These are phyloP conservation scores for Populus hybrid DNA, from an alignment of 441 rosid genomes.

Conservation along the genomic window DNA sequence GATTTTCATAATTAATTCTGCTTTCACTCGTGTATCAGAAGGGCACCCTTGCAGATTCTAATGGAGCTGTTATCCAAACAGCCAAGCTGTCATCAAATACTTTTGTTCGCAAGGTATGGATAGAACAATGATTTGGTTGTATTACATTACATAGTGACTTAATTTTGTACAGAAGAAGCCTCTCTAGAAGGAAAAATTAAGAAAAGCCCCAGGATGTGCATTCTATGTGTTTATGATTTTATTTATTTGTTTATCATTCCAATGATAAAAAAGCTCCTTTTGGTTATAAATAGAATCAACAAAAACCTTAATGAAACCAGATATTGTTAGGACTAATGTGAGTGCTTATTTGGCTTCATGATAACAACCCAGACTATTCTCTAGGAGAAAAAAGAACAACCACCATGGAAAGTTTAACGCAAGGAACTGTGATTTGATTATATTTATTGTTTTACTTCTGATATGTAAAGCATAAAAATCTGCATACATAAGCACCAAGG, in stretches of 20 bases:
- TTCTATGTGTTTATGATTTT: neutral
- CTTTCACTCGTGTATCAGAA: slow-evolving; percentile 28
- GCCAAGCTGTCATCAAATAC: slow-evolving; percentile 53
- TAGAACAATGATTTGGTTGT: neutral
- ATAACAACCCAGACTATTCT: neutral
- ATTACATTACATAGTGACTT: neutral
- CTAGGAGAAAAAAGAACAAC: neutral
- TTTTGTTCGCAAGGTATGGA: slow-evolving; percentile 71
- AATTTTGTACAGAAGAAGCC: slow-evolving; percentile 11
- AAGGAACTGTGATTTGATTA: neutral
- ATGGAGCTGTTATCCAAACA: slow-evolving; percentile 34
- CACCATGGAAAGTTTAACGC: neutral
- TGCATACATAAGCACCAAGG: neutral
- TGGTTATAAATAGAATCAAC: neutral
- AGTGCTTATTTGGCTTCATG: neutral
- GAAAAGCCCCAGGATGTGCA: neutral
- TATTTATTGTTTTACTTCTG: neutral
- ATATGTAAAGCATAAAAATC: neutral
- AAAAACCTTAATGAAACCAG: neutral
- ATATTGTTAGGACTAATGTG: neutral
- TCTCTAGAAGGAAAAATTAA: neutral
- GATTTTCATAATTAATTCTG: neutral
- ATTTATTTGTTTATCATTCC: neutral
- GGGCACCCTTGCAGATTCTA: slow-evolving; percentile 37
- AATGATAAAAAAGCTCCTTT: neutral